Evolutionary conservation across 257 asterid genomes (phyloP), one percentile per base, ranked within the genome.

Genomic region (Gentiana straminea): DNA sequence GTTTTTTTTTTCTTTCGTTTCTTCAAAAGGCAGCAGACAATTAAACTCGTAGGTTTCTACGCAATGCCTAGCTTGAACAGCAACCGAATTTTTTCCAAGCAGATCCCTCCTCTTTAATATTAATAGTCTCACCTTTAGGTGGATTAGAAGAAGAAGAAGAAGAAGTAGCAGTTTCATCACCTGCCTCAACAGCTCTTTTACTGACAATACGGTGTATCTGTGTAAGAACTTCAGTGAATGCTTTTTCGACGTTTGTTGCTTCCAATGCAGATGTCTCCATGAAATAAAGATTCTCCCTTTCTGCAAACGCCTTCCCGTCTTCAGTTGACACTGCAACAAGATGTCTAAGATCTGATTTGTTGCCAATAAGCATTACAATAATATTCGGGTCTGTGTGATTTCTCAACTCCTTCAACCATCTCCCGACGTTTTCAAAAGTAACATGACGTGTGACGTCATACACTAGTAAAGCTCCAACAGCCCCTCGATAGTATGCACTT

Each of bases 401-500:
- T 54, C 74, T 68, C 57, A 72, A 60, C 61, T 72, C 77, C 49
- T 69, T 64, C 57, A 72, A 55, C 77, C 77, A 72, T 58, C 77
- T 68, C 8, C 10, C 60, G 4, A 72, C 68, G 6, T 60, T 72
- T 54, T 72, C 70, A 60, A 59, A 72, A 24, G 77, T 72, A 11
- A 54, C 61, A 39, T 56, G 70, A 48, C 77, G 66, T 6, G 77
- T 67, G 46, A 72, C 77, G 52, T 72, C 77, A 60, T 72, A 68
- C 9, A 72, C 77, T 1, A 72, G 77, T 44, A 72, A 48, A 59
- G 77, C 74, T 32, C 77, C 77, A 2, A 68, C 74, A 68, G 77
- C 77, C 56, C 77, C 77, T 54, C 77, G 67, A 54, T 72, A 72
- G 54, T 72, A 72, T 50, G 77, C 77, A 64, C 77, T 72, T 2